These are phyloP conservation scores for Eucalyptus dawsonii DNA, from an alignment of 345 rosid genomes.

Conservation along the genomic window DNA sequence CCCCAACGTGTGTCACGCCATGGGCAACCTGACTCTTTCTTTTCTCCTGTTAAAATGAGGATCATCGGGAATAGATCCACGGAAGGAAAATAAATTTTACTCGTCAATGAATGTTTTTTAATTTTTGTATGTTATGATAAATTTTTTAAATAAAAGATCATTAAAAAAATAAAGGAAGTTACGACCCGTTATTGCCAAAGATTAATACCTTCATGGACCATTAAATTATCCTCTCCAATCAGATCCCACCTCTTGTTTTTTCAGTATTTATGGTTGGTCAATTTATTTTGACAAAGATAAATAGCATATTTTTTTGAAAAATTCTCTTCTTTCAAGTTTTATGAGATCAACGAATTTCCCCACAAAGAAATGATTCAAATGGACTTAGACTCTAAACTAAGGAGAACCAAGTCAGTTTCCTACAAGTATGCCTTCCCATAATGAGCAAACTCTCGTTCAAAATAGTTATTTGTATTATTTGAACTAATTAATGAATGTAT, in stretches of 20 bases:
- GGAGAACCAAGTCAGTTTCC: no score
- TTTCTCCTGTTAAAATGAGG: not conserved
- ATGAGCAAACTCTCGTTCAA: no score
- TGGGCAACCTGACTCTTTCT: not conserved
- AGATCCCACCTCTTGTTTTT: not conserved
- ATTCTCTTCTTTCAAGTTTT: no score
- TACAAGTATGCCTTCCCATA: no score
- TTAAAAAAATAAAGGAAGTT: not conserved
- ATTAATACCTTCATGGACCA: not conserved
- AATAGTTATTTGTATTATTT: not conserved
- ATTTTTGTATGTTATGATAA: not conserved
- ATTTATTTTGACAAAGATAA: not conserved
- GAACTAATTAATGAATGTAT: not conserved
- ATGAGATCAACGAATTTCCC: no score
- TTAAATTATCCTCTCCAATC: not conserved
- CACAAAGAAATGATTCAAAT: no score
- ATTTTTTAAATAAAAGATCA: accelerated
- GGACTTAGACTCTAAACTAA: no score
- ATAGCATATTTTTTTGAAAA: no score
- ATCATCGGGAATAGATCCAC: not conserved
- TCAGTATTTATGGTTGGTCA: not conserved
- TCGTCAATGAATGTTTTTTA: accelerated
- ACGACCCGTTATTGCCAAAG: not conserved
- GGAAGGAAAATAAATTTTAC: not conserved
- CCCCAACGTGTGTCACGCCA: no score